Evolutionary conservation across 257 asterid genomes (phyloP), one percentile per base, ranked within the genome.

Genomic region (Solanum pimpinellifolium): DNA sequence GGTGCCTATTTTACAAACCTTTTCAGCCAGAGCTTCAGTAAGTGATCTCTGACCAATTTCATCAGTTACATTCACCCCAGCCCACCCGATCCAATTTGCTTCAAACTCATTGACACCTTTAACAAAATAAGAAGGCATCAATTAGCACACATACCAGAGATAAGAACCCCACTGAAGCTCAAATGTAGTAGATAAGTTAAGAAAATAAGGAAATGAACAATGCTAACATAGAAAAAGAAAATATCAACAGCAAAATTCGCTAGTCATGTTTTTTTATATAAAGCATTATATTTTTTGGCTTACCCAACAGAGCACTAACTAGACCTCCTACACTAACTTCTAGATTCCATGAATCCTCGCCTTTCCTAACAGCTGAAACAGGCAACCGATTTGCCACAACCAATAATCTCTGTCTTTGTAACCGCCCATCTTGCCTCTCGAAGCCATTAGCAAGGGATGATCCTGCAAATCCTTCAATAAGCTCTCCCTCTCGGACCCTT

Each of bases 61-160:
- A 88, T 96, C 99, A 1, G 99, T 94, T 65, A 96, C 99, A 90
- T 96, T 93, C 82, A 96, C 98, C 88, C 99, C 99, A 83, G 99
- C 98, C 99, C 99, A 96, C 39, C 99, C 99, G 35, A 96, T 95
- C 99, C 99, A 96, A 88, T 94, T 92, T 76, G 98, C 97, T 91
- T 96, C 99, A 82, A 95, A 93, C 88, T 95, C 97, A 84, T 93
- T 93, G 87, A 96, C 89, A 86, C 99, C 99, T 96, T 84, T 49
- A 90, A 89, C 86, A 89, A 86, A 70, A 89, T 42, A 77, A 70
- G 29, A 75, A 89, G 76, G n/a, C 85, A 29, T 80, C 85, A 47
- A 29, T 49, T 47, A 80, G 85, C 68, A 47, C 44, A 80, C 27
- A 47, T 80, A 80, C 44, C 65, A 47, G 68, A 80, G 29, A 80